These are phyloP conservation scores for Wickerhamiella hasegawae DNA, from an alignment of 805 yeast species.

Conservation along the genomic window DNA sequence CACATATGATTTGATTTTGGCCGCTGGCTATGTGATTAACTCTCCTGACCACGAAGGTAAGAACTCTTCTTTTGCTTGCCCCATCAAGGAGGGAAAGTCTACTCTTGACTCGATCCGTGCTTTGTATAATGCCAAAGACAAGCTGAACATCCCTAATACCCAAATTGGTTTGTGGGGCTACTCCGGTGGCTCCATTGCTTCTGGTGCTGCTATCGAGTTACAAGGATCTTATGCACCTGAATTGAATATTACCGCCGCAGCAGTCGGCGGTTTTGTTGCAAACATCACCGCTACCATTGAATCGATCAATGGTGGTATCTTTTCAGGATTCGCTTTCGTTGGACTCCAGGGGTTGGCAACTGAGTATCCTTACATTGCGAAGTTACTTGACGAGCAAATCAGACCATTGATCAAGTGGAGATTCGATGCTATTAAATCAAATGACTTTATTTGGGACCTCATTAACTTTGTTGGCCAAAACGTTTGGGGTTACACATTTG, in stretches of 20 bases:
- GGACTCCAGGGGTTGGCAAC: slow-evolving; percentile 14
- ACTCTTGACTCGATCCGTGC: slow-evolving; percentile 21
- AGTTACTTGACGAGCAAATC: slow-evolving; percentile 4
- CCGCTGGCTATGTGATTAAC: slow-evolving; percentile 12
- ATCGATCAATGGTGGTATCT: slow-evolving; percentile 7
- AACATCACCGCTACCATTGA: slow-evolving; percentile 9
- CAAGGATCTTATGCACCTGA: slow-evolving; percentile 18
- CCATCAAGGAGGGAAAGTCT: slow-evolving; percentile 15
- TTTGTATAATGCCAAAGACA: slow-evolving; percentile 3
- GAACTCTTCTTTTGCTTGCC: slow-evolving; percentile 13
- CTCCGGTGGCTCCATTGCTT: slow-evolving; percentile 18
- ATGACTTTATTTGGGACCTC: slow-evolving; percentile 4
- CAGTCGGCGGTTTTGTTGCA: slow-evolving; percentile 15
- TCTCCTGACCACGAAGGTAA: slow-evolving; percentile 17
- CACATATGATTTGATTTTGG: neutral
- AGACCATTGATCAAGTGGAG: too few relatives aligned
- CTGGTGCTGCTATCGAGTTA: slow-evolving; percentile 19
- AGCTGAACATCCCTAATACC: slow-evolving; percentile 7
- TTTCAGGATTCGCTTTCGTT: slow-evolving; percentile 15
- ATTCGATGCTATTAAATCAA: neutral
- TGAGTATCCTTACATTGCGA: slow-evolving; percentile 12
- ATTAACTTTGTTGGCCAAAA: slow-evolving; percentile 8
- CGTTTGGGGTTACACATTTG: slow-evolving; percentile 9
- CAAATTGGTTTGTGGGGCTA: too few relatives aligned
- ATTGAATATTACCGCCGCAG: slow-evolving; percentile 15